phyloP scores from a whole-genome alignment of 495 filamentous ascomycete genomes.

The Aeminium ludgeri region DNA sequence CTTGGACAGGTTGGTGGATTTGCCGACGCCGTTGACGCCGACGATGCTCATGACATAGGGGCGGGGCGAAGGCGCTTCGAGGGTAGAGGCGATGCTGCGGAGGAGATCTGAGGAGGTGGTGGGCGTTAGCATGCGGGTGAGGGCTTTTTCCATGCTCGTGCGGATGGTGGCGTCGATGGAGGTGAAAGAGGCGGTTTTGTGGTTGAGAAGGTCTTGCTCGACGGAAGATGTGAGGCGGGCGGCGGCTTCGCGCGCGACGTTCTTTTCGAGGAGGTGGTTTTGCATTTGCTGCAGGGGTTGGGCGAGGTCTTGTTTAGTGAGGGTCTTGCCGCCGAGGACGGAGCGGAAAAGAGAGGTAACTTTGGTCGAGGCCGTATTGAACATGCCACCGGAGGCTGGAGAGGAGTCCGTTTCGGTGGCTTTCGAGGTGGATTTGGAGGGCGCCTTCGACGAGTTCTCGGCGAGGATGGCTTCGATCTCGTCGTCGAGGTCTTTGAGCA shows the following conservation, averaged over 20 bases:
- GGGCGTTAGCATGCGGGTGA: conserved; percentile 87
- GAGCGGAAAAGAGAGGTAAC: conserved; percentile 82
- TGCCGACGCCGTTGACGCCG: conserved; percentile 94
- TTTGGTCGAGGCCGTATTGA: conserved; percentile 59
- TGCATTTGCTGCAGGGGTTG: conserved; percentile 93
- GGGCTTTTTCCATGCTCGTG: conserved; percentile 70
- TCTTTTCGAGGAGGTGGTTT: conserved; percentile 86
- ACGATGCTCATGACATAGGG: conserved; percentile 97
- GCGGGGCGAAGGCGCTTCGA: conserved; percentile 40
- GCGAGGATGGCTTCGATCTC: conserved; percentile 81
- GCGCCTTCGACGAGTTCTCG: conserved; percentile 23
- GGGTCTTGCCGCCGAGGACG: conserved; percentile 78
- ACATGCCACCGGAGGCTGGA: conserved; percentile 36
- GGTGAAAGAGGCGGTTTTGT: conserved; percentile 86
- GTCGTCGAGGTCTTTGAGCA: conserved; percentile 81
- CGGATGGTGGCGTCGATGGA: conserved; percentile 66
- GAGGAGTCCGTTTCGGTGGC: conserved; percentile 24
- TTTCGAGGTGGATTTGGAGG: conserved; percentile 41
- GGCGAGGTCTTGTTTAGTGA: conserved; percentile 72
- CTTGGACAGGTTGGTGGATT: conserved; percentile 91
- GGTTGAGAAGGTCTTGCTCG: conserved; percentile 69
- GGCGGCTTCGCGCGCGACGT: conserved; percentile 88
- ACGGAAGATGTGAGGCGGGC: conserved; percentile 82
- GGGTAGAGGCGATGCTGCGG: conserved; percentile 73
- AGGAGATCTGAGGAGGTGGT: conserved; percentile 88